These are phyloP conservation scores for Citeromyces hawaiiensis DNA, from an alignment of 1,139 yeast genomes.

Conservation along the genomic window DNA sequence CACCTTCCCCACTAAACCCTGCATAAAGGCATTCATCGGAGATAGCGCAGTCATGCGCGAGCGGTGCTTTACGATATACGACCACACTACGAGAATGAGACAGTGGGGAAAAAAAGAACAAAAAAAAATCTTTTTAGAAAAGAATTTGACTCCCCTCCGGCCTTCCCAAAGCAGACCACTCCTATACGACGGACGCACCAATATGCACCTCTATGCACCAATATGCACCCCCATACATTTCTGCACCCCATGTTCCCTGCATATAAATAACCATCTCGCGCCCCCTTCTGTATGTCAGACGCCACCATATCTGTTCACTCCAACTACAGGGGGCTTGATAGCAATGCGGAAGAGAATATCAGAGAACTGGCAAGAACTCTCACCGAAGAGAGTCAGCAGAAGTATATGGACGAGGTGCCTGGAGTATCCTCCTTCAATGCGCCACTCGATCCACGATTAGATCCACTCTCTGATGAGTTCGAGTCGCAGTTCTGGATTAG, in stretches of 20 bases:
- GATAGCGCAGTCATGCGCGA: too few species aligned
- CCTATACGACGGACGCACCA: too few species aligned
- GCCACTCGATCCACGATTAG: conserved; percentile 29
- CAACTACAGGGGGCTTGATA: conserved; percentile 25
- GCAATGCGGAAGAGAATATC: conserved; percentile 21
- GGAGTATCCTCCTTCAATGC: conserved; percentile 27
- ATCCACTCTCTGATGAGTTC: conserved; percentile 47
- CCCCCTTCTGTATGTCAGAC: neutral
- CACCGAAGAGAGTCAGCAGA: conserved; percentile 14
- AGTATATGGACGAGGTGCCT: conserved; percentile 23
- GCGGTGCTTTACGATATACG: too few species aligned
- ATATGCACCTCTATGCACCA: too few species aligned
- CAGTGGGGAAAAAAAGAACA: too few species aligned
- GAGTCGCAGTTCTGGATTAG: conserved; percentile 60
- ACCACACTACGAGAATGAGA: too few species aligned
- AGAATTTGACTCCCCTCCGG: too few species aligned
- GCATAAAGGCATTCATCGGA: too few species aligned
- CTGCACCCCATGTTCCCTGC: too few species aligned
- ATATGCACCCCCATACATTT: neutral
- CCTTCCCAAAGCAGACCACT: neutral
- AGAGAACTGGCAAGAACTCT: conserved; percentile 50
- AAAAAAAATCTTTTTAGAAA: too few species aligned
- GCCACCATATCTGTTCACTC: conserved; percentile 6
- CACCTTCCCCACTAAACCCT: too few species aligned
- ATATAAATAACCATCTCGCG: neutral